Base-by-base conservation (phyloP, 805 yeast genomes). In the Myxozyma neotropica region DNA sequence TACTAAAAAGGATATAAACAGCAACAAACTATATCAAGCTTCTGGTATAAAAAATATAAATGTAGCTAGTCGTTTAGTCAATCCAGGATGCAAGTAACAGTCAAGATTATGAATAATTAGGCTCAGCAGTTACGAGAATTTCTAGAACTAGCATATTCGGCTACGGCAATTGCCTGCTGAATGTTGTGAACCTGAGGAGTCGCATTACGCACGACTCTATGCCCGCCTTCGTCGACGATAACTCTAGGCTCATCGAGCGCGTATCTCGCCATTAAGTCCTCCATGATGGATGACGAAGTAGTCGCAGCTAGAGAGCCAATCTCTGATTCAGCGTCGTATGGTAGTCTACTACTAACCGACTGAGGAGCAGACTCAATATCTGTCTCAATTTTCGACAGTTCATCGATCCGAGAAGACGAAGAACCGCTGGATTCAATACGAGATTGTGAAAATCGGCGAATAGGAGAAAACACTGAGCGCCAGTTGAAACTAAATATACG, bases 401-500 rank as follows among this genome's bases (percentile, higher is more conserved):
- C 33, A n/a, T 44, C 50, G 5, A 4, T 23, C 38, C 40, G 39
- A 17, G 53, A 36, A 36, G 46, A 15, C 6, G n/a, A 21, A 23
- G 54, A 13, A 12, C 4, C 23, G 21, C 10, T 31, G 13, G 15
- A 26, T 46, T 46, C 50, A 31, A 35, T 7, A 23, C 26, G 45
- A 27, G 45, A 39, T 12, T 3, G 23, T 13, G 54, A 55, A 26
- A 27, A 31, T 4, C 33, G 45, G 3, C 54, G 42, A 15, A 26
- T 27, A 13, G 52, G 53, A 3, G 44, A 49, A 2, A 52, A 27
- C 15, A 57, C 33, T 40, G 53, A 33, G 17, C 58, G 57, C 61
- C 61, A 58, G 44, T 58, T 58, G 51, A 58, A 48, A 29, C 58
- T 53, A 33, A 58, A 47, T 31, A 53, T 46, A 1, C 61, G 38